Percentiles rank a stretch among this genome's conserved stretches.
These are phyloP conservation scores for Coemansia furcata DNA, from an alignment of 192 early-diverging fungal species.

Conservation along the genomic window DNA sequence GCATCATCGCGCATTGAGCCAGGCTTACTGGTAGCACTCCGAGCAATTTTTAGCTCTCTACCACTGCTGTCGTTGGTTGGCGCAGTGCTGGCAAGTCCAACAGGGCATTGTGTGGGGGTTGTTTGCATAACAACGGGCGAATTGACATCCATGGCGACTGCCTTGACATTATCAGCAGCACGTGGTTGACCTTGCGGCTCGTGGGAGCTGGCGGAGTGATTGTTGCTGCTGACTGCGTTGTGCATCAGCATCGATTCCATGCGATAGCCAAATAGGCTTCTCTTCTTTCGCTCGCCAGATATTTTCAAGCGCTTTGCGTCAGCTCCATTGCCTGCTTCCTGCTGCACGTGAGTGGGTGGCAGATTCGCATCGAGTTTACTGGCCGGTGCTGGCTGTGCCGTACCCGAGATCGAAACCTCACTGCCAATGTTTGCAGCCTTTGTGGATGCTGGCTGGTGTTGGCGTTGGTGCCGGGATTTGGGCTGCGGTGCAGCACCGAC, in stretches of 20 bases:
- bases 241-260: constrained; percentile 12
- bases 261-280: constrained; percentile 38
- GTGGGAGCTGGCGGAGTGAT: background rate
- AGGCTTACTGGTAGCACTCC: background rate
- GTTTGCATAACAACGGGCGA: background rate
- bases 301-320: background rate
- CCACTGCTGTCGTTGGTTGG: background rate
- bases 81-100: background rate
- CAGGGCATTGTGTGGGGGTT: background rate
- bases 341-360: background rate
- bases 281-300: background rate
- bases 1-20: background rate
- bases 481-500: background rate
- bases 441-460: background rate
- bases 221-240: background rate
- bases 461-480: background rate
- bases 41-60: background rate
- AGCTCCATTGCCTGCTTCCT: background rate
- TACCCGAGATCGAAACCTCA: background rate
- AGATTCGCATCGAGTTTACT: background rate
- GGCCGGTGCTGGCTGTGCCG: background rate
- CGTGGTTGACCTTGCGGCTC: background rate
- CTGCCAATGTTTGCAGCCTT: background rate
- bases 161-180: background rate
- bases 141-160: background rate